Evolutionary conservation across 805 yeast species (phyloP), one percentile per base, ranked within the genome.

Genomic region (Tetrapisispora namnaoensis): DNA sequence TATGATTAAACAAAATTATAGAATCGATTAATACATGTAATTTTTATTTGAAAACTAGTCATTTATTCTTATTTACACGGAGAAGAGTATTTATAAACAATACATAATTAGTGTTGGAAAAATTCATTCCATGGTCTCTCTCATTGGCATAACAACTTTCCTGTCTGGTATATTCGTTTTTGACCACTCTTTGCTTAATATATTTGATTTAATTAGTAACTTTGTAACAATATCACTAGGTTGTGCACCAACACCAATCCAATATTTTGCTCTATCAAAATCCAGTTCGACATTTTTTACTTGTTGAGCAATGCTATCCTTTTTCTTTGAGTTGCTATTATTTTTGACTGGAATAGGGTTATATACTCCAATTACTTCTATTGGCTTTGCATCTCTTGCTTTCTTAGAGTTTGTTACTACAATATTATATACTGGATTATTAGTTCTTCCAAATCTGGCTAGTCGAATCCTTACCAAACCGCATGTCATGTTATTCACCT

Each of bases 231-330:
- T 72, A 41, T 84, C 89, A 22, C 91, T 80, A 7, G 96, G 95
- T 63, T 86, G 95, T 1, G 98, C 98, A 13, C 99, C 99, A 18
- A 88, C 95, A 59, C 96, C 95, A 35, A 93, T 71, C 99, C 99
- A 93, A 68, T 93, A 93, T 66, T 88, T 88, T 5, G 96, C 80
- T 59, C 96, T 79, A 54, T 80, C 80, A 62, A 93, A 89, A 63
- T 93, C 98, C 36, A 93, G 70, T 55, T 82, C 77, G 38, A 91
- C 78, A 56, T 89, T 89, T 65, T 93, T 91, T 44, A 76, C 73
- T 13, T 90, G 86, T 52, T 75, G 69, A 37, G 71, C 13, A 14
- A 14, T 10, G 2, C 18, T 70, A 11, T 84, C 86, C 20, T 63
- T 64, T 37, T 74, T 78, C 59, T 85, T 87, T 52, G 73, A 77